Conservation (phyloP, 2,329 filamentous ascomycete species). For the Diatrype stigma region DNA sequence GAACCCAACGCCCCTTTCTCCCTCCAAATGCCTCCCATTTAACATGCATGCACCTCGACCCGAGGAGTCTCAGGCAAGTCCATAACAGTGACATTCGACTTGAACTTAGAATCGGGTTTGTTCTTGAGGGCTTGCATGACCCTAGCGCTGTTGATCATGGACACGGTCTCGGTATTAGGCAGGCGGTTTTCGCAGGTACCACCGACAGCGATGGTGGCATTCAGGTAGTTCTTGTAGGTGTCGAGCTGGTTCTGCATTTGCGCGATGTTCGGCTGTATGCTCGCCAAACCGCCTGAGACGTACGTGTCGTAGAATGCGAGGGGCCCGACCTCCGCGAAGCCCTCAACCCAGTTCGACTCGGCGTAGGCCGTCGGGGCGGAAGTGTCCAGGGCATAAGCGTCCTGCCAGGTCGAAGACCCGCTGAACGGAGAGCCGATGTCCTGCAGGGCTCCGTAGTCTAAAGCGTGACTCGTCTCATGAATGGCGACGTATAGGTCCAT, state of each 20-base stretch:
- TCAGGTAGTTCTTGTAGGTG: neutral
- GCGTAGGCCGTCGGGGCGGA: slow-evolving; percentile 14
- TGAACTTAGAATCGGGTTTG: neutral
- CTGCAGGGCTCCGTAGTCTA: slow-evolving; percentile 11
- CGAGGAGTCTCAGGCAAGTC: neutral
- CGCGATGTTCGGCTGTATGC: slow-evolving; percentile 18
- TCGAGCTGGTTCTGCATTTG: slow-evolving; percentile 1
- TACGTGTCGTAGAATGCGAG: slow-evolving; percentile 22
- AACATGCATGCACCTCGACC: neutral
- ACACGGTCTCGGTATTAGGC: neutral
- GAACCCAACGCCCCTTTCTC: no score
- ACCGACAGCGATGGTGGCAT: neutral
- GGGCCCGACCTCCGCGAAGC: slow-evolving; percentile 22
- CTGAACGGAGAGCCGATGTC: slow-evolving; percentile 15
- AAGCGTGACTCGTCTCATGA: slow-evolving; percentile 20
- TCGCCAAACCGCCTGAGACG: slow-evolving; percentile 21
- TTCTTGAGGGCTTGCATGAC: neutral
- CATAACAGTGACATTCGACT: neutral
- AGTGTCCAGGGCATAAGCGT: slow-evolving; percentile 15
- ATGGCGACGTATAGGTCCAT: slow-evolving; percentile 3
- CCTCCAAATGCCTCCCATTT: no score
- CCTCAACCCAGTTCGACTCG: slow-evolving; percentile 16
- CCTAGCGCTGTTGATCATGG: neutral
- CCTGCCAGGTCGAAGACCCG: slow-evolving; percentile 14
- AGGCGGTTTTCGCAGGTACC: neutral